Percentiles rank a stretch among this genome's conserved stretches.
Conservation (phyloP, 2,329 filamentous ascomycete genomes). For the Penicillium psychrosexuale region DNA sequence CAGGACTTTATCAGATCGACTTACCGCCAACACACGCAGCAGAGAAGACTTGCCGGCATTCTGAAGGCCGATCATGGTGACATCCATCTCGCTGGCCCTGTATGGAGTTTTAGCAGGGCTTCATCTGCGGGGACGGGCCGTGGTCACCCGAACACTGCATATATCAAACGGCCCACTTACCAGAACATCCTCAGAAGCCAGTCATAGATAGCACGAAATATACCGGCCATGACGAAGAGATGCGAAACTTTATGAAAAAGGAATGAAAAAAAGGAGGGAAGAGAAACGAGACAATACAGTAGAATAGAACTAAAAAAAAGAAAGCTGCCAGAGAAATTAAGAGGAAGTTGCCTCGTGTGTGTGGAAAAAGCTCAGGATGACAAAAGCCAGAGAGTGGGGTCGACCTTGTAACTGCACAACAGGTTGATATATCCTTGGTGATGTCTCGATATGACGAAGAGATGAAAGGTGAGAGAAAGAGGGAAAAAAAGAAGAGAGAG, state of each 20-base stretch:
- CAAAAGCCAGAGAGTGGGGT: constrained; percentile 20
- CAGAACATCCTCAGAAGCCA: constrained; percentile 97
- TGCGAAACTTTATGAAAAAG: neutral
- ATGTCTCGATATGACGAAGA: neutral
- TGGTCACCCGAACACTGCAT: constrained; percentile 27
- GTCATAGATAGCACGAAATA: constrained; percentile 95
- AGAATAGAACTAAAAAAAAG: constrained; percentile 9
- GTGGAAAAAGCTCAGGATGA: constrained; percentile 8
- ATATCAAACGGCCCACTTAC: constrained; percentile 54
- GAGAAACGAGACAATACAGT: constrained; percentile 3
- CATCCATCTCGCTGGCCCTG: constrained; percentile 99
- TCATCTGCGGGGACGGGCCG: constrained; percentile 37
- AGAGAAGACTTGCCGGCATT: constrained; percentile 98
- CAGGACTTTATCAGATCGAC: constrained; percentile 36
- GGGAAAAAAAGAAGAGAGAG: neutral
- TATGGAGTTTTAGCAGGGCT: constrained; percentile 21
- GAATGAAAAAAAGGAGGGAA: constrained; percentile 5
- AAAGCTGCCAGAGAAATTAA: constrained; percentile 12
- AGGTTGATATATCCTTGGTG: neutral
- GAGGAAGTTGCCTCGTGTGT: constrained; percentile 12
- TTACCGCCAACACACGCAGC: constrained; percentile 88
- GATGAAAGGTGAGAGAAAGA: neutral
- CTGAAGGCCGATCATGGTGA: constrained; percentile 97
- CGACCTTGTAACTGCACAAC: neutral
- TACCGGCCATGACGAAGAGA: constrained; percentile 69